Evolutionary conservation across 2,329 filamentous ascomycete genomes (phyloP), one percentile per base, ranked within the genome.

Genomic region (Sphaceloma murrayae): DNA sequence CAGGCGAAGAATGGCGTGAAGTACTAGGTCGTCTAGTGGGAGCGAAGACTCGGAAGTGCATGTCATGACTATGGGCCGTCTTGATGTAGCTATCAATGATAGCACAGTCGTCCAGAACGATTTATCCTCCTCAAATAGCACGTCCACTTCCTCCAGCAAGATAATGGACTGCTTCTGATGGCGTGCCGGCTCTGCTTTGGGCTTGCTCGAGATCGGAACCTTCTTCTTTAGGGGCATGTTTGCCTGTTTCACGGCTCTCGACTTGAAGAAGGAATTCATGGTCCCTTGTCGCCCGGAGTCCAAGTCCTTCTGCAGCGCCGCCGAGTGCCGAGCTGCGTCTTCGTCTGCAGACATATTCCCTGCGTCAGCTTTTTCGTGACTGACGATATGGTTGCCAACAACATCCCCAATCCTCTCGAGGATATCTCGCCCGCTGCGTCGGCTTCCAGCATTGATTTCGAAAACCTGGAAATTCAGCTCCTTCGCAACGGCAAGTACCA

Each of bases 401-500:
- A 98, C 96, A 62, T 98, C 87, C 30, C 91, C 93, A 33, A 98
- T 85, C 53, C 77, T 85, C 55, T 98, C 91, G 24, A 94, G 61
- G 36, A 98, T 79, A 55, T 98, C 91, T 59, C 82, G 91, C 22
- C 88, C 89, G 56, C 78, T 94, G 49, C 91, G 74, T 40, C 88
- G 78, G 52, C 77, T 85, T 48, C 85, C 78, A 0, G 89, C 68
- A 56, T 94, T 93, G 58, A 98, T 87, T 62, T 98, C 91, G 53
- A 98, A 98, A 1, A 98, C 75, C 56, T 94, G 88, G 56, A 93
- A 96, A 1, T 77, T 86, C 11, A 96, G 71, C 62, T 98, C 89
- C 56, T 85, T 89, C 3, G 91, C 89, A 31, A 88, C 82, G 3
- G 91, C 91, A 61, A 93, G 88, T 0, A 95, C 82, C 1, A 87